These are phyloP conservation scores for Rutstroemia sp. DNA, from an alignment of 2,329 filamentous ascomycete genomes.

Conservation along the genomic window DNA sequence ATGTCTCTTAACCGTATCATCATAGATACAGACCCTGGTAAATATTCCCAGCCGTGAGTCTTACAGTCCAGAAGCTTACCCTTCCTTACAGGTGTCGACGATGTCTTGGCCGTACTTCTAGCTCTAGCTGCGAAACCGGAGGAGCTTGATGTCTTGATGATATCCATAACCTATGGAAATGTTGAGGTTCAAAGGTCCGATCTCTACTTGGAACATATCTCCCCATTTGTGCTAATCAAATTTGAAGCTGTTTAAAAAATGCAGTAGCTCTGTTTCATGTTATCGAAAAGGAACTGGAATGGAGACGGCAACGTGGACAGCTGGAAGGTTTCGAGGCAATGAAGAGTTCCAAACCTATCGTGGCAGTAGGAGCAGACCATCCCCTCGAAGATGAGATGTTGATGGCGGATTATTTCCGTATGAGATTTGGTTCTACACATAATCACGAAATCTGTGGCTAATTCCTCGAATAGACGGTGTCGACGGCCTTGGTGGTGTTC, in stretches of 20 bases:
- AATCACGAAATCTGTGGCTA: conserved; percentile 3
- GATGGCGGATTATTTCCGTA: conserved; percentile 82
- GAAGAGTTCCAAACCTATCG: conserved; percentile 65
- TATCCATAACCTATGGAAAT: conserved; percentile 92
- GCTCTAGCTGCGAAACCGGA: conserved; percentile 75
- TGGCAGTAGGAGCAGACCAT: conserved; percentile 81
- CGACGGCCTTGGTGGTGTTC: conserved; percentile 72
- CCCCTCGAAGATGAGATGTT: conserved; percentile 78
- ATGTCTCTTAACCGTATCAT: conserved; percentile 77
- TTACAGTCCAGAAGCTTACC: not conserved
- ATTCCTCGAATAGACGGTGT: conserved; percentile 51
- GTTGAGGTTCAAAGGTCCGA: conserved; percentile 74
- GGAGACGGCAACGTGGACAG: conserved; percentile 64
- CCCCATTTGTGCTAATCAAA: conserved; percentile 5
- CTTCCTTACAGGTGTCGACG: conserved; percentile 63
- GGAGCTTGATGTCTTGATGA: conserved; percentile 76
- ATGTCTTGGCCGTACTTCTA: conserved; percentile 80
- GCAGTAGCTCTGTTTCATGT: conserved; percentile 86
- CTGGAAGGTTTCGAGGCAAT: conserved; percentile 67
- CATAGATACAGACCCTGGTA: conserved; percentile 90
- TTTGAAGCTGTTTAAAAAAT: conserved; percentile 71
- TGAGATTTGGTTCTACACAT: conserved; percentile 27
- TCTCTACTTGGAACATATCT: conserved; percentile 14
- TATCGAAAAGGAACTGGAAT: conserved; percentile 79
- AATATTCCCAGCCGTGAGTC: conserved; percentile 9